phyloP scores from a whole-genome alignment of 352 stramenopile species.

The Pythium dissotocum region DNA sequence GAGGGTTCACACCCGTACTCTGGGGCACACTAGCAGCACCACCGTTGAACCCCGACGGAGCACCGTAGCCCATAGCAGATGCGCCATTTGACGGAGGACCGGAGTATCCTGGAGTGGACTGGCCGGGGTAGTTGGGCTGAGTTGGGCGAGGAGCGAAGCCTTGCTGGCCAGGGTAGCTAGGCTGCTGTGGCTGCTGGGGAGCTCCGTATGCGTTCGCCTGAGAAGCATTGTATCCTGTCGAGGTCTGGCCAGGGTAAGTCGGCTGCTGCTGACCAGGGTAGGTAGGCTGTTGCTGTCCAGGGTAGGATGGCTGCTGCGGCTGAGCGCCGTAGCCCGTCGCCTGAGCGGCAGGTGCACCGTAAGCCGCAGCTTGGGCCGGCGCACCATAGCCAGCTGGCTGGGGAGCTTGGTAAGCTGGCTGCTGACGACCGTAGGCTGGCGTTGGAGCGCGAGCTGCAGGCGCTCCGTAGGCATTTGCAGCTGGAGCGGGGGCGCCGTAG shows the following conservation, averaged over 20 bases:
- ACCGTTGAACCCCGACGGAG: constrained; percentile 32
- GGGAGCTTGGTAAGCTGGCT: constrained; percentile 14
- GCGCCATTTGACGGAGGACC: constrained; percentile 52
- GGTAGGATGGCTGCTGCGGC: constrained; percentile 24
- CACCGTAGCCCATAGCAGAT: constrained; percentile 29
- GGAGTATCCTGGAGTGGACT: constrained; percentile 40
- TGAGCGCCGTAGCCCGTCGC: constrained; percentile 20
- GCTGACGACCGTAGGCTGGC: constrained; percentile 39
- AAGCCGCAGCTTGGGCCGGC: background rate
- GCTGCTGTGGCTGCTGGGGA: constrained; percentile 41
- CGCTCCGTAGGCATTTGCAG: constrained; percentile 40
- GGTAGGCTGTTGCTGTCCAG: constrained; percentile 23
- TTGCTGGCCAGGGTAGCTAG: constrained; percentile 40
- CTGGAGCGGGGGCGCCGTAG: constrained; percentile 29
- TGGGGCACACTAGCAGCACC: constrained; percentile 38
- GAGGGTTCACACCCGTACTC: constrained; percentile 68
- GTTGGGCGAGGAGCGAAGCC: constrained; percentile 20
- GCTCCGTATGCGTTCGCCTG: constrained; percentile 35
- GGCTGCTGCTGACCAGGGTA: constrained; percentile 39
- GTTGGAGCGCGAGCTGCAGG: constrained; percentile 30
- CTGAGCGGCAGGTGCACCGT: constrained; percentile 7
- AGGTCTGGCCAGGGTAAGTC: constrained; percentile 31
- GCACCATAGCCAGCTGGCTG: constrained; percentile 19
- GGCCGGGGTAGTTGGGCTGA: constrained; percentile 40
- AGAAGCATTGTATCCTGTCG: constrained; percentile 34